A percentile compares a stretch with the other conserved stretches of the same genome.
phyloP scores from a whole-genome alignment of 2,329 filamentous ascomycete species.

The Penicillium sclerotigenum region DNA sequence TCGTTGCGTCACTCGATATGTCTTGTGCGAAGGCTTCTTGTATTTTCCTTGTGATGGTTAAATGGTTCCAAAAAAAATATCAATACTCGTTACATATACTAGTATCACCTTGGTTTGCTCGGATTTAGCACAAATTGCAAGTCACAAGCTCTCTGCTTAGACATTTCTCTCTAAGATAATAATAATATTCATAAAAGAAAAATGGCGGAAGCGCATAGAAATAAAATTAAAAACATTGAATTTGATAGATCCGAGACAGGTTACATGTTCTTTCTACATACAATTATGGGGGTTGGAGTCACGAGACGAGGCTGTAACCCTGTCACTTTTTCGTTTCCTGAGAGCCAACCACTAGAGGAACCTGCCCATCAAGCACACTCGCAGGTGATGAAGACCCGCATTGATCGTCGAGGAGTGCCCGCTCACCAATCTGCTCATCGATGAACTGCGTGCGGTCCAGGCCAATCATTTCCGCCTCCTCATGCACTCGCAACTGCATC shows the following conservation, averaged over 20 bases:
- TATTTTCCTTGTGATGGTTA: background rate
- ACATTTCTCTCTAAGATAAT: background rate
- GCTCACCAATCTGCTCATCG: constrained; percentile 57
- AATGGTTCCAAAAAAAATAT: too few relatives aligned
- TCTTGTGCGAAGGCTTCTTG: background rate
- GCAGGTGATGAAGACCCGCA: constrained; percentile 9
- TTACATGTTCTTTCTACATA: background rate
- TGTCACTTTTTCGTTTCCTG: background rate
- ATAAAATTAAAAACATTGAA: background rate
- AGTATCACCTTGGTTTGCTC: background rate
- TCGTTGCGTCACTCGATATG: constrained; percentile 1
- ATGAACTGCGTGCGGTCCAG: constrained; percentile 56
- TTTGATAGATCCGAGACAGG: background rate
- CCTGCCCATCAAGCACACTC: constrained; percentile 11
- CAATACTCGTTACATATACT: too few relatives aligned
- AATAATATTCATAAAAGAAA: background rate
- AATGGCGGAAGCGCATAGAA: background rate
- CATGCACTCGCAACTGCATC: constrained; percentile 53
- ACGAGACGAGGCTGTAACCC: background rate
- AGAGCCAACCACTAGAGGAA: background rate
- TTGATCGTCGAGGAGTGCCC: constrained; percentile 37
- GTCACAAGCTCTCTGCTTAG: background rate
- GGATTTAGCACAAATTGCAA: background rate
- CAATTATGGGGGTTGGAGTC: background rate
- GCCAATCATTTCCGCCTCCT: constrained; percentile 55